These are phyloP conservation scores for Pezicula neosporulosa DNA, from an alignment of 2,329 filamentous ascomycete genomes.

Conservation along the genomic window DNA sequence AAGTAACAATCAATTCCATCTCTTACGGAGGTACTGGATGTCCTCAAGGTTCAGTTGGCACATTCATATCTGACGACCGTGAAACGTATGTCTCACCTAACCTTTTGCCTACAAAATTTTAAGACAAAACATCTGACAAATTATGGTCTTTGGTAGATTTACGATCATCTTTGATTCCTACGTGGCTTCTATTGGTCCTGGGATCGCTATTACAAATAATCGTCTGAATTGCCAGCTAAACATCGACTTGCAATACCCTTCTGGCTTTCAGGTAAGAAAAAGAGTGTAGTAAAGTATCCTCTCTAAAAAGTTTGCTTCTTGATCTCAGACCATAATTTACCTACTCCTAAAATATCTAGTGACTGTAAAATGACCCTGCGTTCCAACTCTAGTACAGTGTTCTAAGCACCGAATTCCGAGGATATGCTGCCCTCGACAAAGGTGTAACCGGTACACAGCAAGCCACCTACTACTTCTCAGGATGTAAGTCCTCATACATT, in stretches of 20 bases:
- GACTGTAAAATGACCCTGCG: too few relatives aligned
- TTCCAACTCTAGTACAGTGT: slow-evolving; percentile 38
- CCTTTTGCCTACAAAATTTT: too few relatives aligned
- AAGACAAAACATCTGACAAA: slow-evolving; percentile 16
- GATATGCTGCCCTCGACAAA: slow-evolving; percentile 42
- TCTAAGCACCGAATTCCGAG: slow-evolving; percentile 48
- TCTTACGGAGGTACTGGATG: slow-evolving; percentile 45
- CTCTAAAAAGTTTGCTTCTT: too few relatives aligned
- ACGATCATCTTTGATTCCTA: slow-evolving; percentile 51
- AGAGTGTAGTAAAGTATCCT: too few relatives aligned
- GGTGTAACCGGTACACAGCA: slow-evolving; percentile 44
- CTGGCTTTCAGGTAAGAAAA: slow-evolving; percentile 35
- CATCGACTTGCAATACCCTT: slow-evolving; percentile 46
- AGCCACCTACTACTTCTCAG: slow-evolving; percentile 53
- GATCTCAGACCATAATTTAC: too few relatives aligned
- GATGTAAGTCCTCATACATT: slow-evolving; percentile 20
- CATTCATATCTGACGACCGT: slow-evolving; percentile 38
- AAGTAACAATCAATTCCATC: slow-evolving; percentile 38
- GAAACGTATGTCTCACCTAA: slow-evolving; percentile 31
- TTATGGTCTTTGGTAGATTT: slow-evolving; percentile 23
- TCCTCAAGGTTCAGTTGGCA: slow-evolving; percentile 38
- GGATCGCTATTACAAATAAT: slow-evolving; percentile 36
- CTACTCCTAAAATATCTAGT: too few relatives aligned
- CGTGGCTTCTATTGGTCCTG: slow-evolving; percentile 44
- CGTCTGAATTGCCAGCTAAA: slow-evolving; percentile 54